These are phyloP conservation scores for Yarrowia osloensis DNA, from an alignment of 805 yeast genomes.

Conservation along the genomic window DNA sequence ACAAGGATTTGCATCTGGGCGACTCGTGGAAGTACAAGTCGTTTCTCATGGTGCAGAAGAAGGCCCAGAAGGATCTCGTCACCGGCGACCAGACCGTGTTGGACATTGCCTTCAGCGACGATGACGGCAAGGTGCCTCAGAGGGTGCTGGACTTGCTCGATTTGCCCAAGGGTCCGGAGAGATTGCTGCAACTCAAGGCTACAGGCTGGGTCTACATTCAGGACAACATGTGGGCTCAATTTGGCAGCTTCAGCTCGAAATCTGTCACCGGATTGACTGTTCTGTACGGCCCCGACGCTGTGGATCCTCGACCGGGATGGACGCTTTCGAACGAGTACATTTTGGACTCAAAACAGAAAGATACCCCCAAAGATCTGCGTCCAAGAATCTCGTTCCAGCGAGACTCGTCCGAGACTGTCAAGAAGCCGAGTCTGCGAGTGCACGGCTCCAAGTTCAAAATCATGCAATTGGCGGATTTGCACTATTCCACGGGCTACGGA, in stretches of 20 bases:
- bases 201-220: constrained; percentile 16
- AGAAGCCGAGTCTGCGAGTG: constrained; percentile 44
- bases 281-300: constrained; percentile 69
- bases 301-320: constrained; percentile 81
- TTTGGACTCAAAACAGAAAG: constrained; percentile 27
- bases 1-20: constrained; percentile 53
- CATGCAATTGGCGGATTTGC: constrained; percentile 88
- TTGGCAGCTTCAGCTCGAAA: constrained; percentile 47
- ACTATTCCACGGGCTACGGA: constrained; percentile 83
- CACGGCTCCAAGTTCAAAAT: constrained; percentile 62
- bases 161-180: not conserved
- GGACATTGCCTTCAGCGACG: constrained; percentile 13
- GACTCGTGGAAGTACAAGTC: constrained; percentile 47
- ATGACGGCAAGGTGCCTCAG: not conserved
- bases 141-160: not conserved
- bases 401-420: constrained; percentile 30
- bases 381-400: constrained; percentile 30
- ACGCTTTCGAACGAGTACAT: constrained; percentile 41
- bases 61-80: constrained; percentile 32
- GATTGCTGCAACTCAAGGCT: not conserved
- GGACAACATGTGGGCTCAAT: constrained; percentile 61
- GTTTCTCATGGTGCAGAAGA: constrained; percentile 44
- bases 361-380: constrained; percentile 19
- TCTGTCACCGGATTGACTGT: constrained; percentile 64
- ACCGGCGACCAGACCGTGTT: constrained; percentile 2